phyloP scores from a whole-genome alignment of 352 stramenopile species.

The Pythium guiyangense region DNA sequence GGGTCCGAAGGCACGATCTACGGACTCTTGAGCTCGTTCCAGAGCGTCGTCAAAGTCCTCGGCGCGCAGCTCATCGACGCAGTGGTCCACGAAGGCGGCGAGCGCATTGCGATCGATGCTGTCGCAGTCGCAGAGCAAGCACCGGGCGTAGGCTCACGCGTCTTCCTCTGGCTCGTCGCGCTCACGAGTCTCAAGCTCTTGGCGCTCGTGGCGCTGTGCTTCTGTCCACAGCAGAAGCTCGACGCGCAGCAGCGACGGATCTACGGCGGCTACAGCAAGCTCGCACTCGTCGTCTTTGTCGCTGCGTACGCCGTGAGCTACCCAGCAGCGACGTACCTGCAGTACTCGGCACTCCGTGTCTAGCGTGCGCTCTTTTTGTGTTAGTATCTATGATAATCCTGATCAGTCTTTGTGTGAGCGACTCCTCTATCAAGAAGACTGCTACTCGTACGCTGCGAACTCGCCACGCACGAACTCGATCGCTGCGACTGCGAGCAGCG shows the following conservation, averaged over 20 bases:
- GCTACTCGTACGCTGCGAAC: constrained; percentile 32
- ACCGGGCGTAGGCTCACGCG: neutral
- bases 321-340: constrained; percentile 32
- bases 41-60: constrained; percentile 18
- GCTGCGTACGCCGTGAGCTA: constrained; percentile 24
- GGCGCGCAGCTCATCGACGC: constrained; percentile 14
- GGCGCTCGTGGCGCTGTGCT: constrained; percentile 13
- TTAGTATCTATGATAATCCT: neutral
- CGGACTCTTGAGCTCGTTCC: constrained; percentile 27
- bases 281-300: constrained; percentile 1
- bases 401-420: constrained; percentile 1
- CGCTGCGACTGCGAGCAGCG: constrained; percentile 32
- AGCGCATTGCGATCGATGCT: constrained; percentile 9
- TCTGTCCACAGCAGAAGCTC: constrained; percentile 33
- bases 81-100: constrained; percentile 3
- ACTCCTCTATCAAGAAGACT: constrained; percentile 18
- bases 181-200: constrained; percentile 17
- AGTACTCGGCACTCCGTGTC: constrained; percentile 6
- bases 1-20: constrained; percentile 41
- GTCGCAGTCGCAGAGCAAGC: neutral
- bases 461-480: constrained; percentile 31
- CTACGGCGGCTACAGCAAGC: constrained; percentile 27
- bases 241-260: constrained; percentile 54
- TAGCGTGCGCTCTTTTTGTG: neutral
- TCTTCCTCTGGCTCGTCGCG: constrained; percentile 18